Conservation (phyloP, 1,284 basidiomycete species). For the Phlebopus sp. region DNA sequence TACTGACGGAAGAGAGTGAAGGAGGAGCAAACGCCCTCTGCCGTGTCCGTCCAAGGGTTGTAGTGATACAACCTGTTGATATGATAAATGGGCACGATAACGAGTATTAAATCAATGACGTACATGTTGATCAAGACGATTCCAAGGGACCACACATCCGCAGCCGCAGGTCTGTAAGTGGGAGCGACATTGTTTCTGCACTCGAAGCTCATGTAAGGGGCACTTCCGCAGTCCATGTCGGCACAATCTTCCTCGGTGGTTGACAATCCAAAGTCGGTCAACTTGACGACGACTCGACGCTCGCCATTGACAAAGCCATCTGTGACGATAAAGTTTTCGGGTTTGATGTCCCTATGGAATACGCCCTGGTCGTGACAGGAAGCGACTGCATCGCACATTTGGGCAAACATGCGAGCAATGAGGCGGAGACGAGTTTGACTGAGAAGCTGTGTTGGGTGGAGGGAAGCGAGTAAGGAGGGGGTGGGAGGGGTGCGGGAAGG, state of each 20-base stretch:
- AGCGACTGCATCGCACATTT: constrained; percentile 98
- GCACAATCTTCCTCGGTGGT: constrained; percentile 86
- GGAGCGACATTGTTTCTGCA: constrained; percentile 96
- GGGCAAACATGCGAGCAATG: constrained; percentile 92
- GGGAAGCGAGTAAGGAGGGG: constrained; percentile 87
- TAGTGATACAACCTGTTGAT: constrained; percentile 85
- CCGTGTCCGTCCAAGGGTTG: constrained; percentile 97
- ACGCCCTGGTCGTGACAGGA: constrained; percentile 93
- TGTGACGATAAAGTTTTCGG: constrained; percentile 93
- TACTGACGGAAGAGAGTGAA: constrained; percentile 82
- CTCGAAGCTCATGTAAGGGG: constrained; percentile 99
- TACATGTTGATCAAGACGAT: constrained; percentile 98
- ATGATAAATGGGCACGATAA: constrained; percentile 7
- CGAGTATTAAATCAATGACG: constrained; percentile 24
- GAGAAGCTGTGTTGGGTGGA: constrained; percentile 80
- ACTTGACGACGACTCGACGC: constrained; percentile 84
- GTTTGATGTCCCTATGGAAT: constrained; percentile 97
- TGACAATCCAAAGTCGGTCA: constrained; percentile 95
- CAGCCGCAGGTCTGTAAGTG: constrained; percentile 89
- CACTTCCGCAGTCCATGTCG: constrained; percentile 98
- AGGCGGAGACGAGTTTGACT: constrained; percentile 85
- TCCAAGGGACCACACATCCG: constrained; percentile 98
- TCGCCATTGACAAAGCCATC: constrained; percentile 67
- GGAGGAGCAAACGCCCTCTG: constrained; percentile 70
- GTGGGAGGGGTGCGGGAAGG: constrained; percentile 79